A percentile compares a stretch with the other conserved stretches of the same genome.
Evolutionary conservation across 768 basidiomycete species (phyloP).

Genomic region (Tulasnella sp.): DNA sequence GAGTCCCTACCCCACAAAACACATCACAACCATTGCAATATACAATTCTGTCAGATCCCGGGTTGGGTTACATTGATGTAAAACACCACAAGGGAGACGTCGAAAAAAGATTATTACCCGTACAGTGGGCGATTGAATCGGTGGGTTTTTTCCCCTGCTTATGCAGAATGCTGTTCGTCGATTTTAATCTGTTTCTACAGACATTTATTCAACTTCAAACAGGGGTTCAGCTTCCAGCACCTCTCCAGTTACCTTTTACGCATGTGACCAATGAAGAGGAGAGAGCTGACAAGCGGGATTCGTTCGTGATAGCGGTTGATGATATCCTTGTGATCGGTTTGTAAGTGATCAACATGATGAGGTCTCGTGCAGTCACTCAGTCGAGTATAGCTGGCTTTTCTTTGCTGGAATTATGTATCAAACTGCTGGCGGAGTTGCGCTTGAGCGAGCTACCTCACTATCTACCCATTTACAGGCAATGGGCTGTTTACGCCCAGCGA

Average conservation of each 20-base stretch:
- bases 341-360: conserved; percentile 31
- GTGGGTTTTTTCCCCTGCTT: no score
- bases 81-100: conserved; percentile 52
- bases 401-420: conserved; percentile 69
- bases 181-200: conserved; percentile 26
- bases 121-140: conserved; percentile 67
- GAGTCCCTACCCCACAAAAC: conserved; percentile 19
- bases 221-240: conserved; percentile 40
- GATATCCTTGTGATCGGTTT: conserved; percentile 51
- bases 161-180: background rate
- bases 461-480: conserved; percentile 68
- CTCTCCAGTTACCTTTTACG: conserved; percentile 61
- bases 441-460: conserved; percentile 49
- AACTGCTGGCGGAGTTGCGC: conserved; percentile 53
- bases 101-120: conserved; percentile 50
- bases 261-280: conserved; percentile 56
- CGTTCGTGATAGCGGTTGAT: conserved; percentile 19
- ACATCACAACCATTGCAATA: conserved; percentile 46
- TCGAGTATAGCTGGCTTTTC: conserved; percentile 41
- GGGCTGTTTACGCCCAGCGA: conserved; percentile 60
- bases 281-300: conserved; percentile 41
- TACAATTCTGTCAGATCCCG: conserved; percentile 55
- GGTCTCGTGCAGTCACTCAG: no score
- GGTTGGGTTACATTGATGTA: conserved; percentile 55
- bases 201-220: conserved; percentile 60